Conservation (phyloP, 768 basidiomycete genomes). For the Austroboletus festivus region DNA sequence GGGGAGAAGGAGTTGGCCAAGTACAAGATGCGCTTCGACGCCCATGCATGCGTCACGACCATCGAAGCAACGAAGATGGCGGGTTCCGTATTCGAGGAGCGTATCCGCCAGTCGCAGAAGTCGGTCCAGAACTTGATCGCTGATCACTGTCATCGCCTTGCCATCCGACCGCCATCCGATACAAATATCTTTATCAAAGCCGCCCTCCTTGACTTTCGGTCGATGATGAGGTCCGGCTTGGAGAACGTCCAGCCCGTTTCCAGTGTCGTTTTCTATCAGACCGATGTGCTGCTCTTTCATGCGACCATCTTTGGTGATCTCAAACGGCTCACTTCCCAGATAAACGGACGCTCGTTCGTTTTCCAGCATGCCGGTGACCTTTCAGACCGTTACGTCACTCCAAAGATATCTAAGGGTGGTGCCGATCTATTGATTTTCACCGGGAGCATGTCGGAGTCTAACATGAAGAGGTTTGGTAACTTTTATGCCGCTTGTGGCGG, state of each 20-base stretch:
- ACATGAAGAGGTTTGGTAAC: slow-evolving; percentile 3
- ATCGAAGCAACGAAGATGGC: slow-evolving; percentile 15
- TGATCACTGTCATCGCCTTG: slow-evolving; percentile 13
- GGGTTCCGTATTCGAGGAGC: slow-evolving; percentile 17
- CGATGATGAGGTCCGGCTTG: slow-evolving; percentile 24
- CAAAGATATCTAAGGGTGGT: slow-evolving; percentile 18
- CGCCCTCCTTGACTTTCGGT: slow-evolving; percentile 26
- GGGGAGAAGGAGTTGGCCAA: slow-evolving; percentile 31
- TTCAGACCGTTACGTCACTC: slow-evolving; percentile 12
- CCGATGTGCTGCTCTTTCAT: slow-evolving; percentile 12
- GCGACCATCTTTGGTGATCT: slow-evolving; percentile 16
- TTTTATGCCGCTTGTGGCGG: slow-evolving; percentile 21
- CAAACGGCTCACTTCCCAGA: slow-evolving; percentile 16
- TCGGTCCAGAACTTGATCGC: slow-evolving; percentile 21
- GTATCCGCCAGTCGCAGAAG: slow-evolving; percentile 20
- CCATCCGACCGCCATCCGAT: slow-evolving; percentile 17
- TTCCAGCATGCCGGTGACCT: slow-evolving; percentile 20
- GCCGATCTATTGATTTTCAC: slow-evolving; percentile 26
- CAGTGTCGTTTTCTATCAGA: slow-evolving; percentile 19
- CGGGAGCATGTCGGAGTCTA: slow-evolving; percentile 10
- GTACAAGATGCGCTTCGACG: slow-evolving; percentile 37
- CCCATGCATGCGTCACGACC: slow-evolving; percentile 43
- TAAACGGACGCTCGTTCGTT: slow-evolving; percentile 23
- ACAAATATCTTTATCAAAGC: slow-evolving; percentile 25
- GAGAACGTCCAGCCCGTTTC: slow-evolving; percentile 18